Evolutionary conservation across 495 filamentous ascomycete species (phyloP).

Genomic region (Hyaloscypha variabilis): DNA sequence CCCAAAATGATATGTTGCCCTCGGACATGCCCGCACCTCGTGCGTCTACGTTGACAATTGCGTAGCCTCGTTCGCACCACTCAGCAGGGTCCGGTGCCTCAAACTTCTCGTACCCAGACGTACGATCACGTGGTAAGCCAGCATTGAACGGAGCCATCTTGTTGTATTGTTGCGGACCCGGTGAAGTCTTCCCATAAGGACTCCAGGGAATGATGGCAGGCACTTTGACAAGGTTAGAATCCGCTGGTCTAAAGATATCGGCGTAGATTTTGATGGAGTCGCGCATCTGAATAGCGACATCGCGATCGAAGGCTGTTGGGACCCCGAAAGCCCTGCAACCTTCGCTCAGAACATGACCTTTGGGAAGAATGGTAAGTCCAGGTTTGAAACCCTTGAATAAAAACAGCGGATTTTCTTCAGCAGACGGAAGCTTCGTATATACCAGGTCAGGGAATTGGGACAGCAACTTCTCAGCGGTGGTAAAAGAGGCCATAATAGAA

Average conservation of each 20-base stretch:
- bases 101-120: constrained; percentile 2
- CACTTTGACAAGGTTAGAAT: not conserved
- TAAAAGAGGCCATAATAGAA: no score
- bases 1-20: not conserved
- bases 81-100: not conserved
- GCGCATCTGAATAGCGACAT: constrained; percentile 1
- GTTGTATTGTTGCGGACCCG: not conserved
- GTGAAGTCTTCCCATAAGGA: not conserved
- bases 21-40: not conserved
- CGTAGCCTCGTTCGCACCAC: not conserved
- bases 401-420: no score
- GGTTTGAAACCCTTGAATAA: no score
- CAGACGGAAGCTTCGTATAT: no score
- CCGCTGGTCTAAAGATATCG: constrained; percentile 1
- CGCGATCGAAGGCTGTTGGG: not conserved
- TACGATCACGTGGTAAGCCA: not conserved
- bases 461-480: no score
- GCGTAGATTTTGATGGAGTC: constrained; percentile 4
- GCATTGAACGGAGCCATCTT: not conserved
- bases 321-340: no score
- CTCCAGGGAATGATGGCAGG: not conserved
- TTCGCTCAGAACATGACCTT: no score
- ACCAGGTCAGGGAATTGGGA: no score
- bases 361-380: no score
- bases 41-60: not conserved